Conservation (phyloP, 148 eudicot genomes). For the Nepenthes gracilis region DNA sequence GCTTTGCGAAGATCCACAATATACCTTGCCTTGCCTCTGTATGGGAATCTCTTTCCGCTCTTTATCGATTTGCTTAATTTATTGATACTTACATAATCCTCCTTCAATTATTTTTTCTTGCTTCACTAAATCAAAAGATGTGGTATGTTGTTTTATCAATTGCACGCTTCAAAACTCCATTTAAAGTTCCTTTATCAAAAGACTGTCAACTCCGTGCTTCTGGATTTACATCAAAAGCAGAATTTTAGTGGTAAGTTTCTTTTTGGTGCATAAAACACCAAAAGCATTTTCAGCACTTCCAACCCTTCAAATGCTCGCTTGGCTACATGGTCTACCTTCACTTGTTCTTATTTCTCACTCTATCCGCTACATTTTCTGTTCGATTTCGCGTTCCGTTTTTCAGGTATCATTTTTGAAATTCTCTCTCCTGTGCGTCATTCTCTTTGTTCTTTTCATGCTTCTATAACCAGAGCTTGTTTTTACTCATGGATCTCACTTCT, state of each 20-base stretch:
- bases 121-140: not conserved
- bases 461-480: too few relatives aligned
- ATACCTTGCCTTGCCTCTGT: slow-evolving; percentile 1
- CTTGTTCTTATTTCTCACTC: not conserved
- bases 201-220: slow-evolving; percentile 2
- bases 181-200: slow-evolving; percentile 23
- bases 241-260: not conserved
- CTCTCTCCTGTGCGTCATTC: too few relatives aligned
- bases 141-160: slow-evolving; percentile 12
- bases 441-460: too few relatives aligned
- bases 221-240: slow-evolving; percentile 2
- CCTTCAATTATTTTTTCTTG: slow-evolving; percentile 1
- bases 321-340: not conserved
- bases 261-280: not conserved
- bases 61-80: slow-evolving; percentile 14
- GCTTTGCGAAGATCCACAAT: slow-evolving; percentile 11
- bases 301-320: slow-evolving; percentile 4
- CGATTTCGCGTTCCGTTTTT: too few relatives aligned
- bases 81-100: not conserved
- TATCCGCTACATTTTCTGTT: not conserved
- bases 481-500: too few relatives aligned
- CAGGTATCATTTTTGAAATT: too few relatives aligned
- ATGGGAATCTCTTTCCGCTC: slow-evolving; percentile 17
- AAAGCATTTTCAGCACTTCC: not conserved
- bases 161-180: slow-evolving; percentile 16